A percentile compares a stretch with the other conserved stretches of the same genome.
Evolutionary conservation across 2,329 filamentous ascomycete genomes (phyloP).

Genomic region (Cadophora sp.): DNA sequence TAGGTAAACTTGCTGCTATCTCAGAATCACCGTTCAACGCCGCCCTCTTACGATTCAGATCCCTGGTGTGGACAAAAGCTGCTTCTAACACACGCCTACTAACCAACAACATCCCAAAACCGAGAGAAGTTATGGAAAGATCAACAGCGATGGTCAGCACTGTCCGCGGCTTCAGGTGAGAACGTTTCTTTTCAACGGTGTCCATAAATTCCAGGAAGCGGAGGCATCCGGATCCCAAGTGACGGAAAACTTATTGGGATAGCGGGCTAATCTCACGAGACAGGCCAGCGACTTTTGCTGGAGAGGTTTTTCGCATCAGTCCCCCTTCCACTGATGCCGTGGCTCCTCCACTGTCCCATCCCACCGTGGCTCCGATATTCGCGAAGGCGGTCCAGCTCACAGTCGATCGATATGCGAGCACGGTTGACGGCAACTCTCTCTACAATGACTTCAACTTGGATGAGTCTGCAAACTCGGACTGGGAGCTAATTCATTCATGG

Average conservation of each 20-base stretch:
- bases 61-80: constrained; percentile 16
- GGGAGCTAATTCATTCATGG: constrained; percentile 46
- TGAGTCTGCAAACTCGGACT: constrained; percentile 44
- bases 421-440: constrained; percentile 4
- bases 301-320: not conserved
- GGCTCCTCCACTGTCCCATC: constrained; percentile 17
- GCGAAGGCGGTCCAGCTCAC: not conserved
- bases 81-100: constrained; percentile 3
- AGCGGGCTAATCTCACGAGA: not conserved
- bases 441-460: constrained; percentile 19
- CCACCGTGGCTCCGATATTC: constrained; percentile 13
- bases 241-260: not conserved
- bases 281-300: constrained; percentile 2
- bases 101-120: not conserved
- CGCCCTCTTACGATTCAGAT: constrained; percentile 39
- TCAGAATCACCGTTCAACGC: constrained; percentile 45
- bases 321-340: not conserved
- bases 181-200: no score
- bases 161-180: not conserved
- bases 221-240: no score
- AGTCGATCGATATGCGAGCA: constrained; percentile 12
- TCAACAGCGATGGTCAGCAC: not conserved
- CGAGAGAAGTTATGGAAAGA: not conserved
- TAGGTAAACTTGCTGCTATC: constrained; percentile 50
- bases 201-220: no score